Evolutionary conservation across 345 rosid species (phyloP), one percentile per base, ranked within the genome.

Genomic region (Brassica juncea): DNA sequence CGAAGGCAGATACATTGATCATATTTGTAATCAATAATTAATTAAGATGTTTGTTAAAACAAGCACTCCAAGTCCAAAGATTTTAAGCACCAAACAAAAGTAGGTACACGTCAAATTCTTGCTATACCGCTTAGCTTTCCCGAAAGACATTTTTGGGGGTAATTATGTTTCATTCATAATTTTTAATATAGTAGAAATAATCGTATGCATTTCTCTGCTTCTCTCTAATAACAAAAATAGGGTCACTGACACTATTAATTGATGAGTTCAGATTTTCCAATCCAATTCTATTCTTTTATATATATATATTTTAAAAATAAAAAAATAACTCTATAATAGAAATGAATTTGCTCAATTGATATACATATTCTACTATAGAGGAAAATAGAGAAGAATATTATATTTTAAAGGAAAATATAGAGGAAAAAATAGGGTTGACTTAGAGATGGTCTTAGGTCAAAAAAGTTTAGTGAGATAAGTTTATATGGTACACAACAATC

Each of bases 1-100:
- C 55, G 42, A 73, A 72, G 55, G 63, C 30, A 21, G 57, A 60
- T 69, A 73, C 68, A 79, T n/a, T 25, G 8, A 73, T 79, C 5
- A 44, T 44, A 66, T 57, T 30, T 72, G 61, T 66, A 27, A 42
- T 39, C 15, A 66, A 39, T 72, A 28, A 42, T 66, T 78, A 72
- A 72, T 39, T 14, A 6, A 64, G 28, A 4, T 21, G 39, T 55
- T 55, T 16, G 34, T 21, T 14, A 42, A 30, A 70, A 49, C 19
- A 69, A 69, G 64, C 70, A 47, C 62, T 58, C 65, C 31, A 61
- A 69, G 63, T 76, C 69, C 68, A 74, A 52, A 4, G 21, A 32
- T 71, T 32, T 44, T 19, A 8, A 71, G 34, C 64, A 63, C 49
- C 37, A 32, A 71, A 23, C 7, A 15, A 69, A 69, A 55, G 60